Evolutionary conservation across 768 basidiomycete species (phyloP), one percentile per base, ranked within the genome.

Genomic region (Leccinum boreale): DNA sequence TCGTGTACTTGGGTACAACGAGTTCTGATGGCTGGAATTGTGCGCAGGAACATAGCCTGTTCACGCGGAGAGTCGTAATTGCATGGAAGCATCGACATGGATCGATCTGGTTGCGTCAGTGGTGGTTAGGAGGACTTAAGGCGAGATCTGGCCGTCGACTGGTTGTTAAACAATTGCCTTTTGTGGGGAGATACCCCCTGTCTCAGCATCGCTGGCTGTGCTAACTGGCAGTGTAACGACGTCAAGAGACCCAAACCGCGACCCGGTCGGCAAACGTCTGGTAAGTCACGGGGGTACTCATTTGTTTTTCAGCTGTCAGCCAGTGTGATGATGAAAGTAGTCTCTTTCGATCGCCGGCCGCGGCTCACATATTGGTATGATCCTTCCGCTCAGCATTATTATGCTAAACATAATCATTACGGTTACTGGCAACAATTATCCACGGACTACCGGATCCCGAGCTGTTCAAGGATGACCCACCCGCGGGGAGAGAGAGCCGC

Each of bases 21-120:
- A 65, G 94, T 88, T 48, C 96, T 84, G 65, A 98, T 93, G n/a
- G 94, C 84, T 15, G 92, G 89, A 3, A 97, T 79, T 0, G 91
- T 93, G 31, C 89, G 86, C 46, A 97, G 83, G 67, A 94, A 95
- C 5, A 74, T 75, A 24, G 86, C 84, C 39, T 60, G 65, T 42
- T 47, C 61, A 51, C 48, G 62, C 47, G 64, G 57, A 33, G 62
- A 57, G 47, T 66, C 52, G 26, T 31, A 36, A 44, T 39, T 57
- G 44, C 35, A 54, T 39, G 44, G 33, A 29, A 63, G 53, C 35
- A 61, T 54, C 53, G 42, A 46, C 50, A 46, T 48, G n/a, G 46
- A 49, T 57, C 50, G 53, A 57, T 52, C 42, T 50, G 8, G 52
- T 50, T 48, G 33, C 33, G 33, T 33, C 33, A 33, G 33, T 33